These are phyloP conservation scores for Huntiella bhutanensis DNA, from an alignment of 2,329 filamentous ascomycete genomes.

Conservation along the genomic window DNA sequence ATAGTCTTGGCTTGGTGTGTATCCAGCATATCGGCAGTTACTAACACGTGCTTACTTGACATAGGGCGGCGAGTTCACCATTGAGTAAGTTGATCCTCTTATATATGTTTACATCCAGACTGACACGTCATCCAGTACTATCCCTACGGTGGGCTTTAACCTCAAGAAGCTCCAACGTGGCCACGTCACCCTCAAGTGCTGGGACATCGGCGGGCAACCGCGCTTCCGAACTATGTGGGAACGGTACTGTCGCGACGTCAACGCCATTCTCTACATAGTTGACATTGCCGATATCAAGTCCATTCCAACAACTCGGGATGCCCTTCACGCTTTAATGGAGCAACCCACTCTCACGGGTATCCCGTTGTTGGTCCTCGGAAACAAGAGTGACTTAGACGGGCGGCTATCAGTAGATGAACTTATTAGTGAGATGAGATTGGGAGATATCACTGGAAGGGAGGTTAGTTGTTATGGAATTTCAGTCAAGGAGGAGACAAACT, in stretches of 20 bases:
- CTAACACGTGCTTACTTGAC: background rate
- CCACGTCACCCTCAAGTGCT: conserved; percentile 96
- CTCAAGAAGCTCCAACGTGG: conserved; percentile 97
- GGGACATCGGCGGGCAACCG: conserved; percentile 94
- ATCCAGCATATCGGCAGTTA: background rate
- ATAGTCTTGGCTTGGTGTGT: background rate
- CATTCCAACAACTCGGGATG: conserved; percentile 71
- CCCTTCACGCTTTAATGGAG: conserved; percentile 74
- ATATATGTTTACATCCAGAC: conserved; percentile 16
- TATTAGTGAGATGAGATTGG: conserved; percentile 81
- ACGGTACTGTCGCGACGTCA: conserved; percentile 90
- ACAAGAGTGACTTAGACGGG: conserved; percentile 88
- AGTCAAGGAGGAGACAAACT: conserved; percentile 95
- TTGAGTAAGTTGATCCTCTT: conserved; percentile 63
- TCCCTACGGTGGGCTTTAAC: conserved; percentile 96
- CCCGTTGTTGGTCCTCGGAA: conserved; percentile 80
- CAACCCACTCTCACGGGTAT: conserved; percentile 76
- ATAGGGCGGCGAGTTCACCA: conserved; percentile 92
- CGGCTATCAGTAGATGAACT: conserved; percentile 87
- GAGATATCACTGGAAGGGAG: conserved; percentile 74
- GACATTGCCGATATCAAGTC: conserved; percentile 76
- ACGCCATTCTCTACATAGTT: conserved; percentile 96
- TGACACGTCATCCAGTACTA: conserved; percentile 46
- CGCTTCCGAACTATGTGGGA: conserved; percentile 99
- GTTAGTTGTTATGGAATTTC: conserved; percentile 98